Percentiles rank a stretch among this genome's conserved stretches.
These are phyloP conservation scores for Scleromitrula shiraiana DNA, from an alignment of 2,329 filamentous ascomycete genomes.

Conservation along the genomic window DNA sequence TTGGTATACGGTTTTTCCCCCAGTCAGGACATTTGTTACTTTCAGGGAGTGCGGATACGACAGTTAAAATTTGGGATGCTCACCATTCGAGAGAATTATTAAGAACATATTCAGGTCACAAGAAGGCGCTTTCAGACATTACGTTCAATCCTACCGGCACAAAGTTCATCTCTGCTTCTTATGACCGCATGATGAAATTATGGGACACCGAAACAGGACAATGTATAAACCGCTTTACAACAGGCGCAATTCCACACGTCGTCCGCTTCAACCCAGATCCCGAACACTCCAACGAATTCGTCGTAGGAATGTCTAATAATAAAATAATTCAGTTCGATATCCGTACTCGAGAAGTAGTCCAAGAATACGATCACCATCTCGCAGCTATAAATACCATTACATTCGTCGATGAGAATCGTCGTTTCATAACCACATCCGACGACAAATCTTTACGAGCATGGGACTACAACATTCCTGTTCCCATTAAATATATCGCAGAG, in stretches of 20 bases:
- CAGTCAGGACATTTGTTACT: constrained; percentile 79
- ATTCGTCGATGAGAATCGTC: constrained; percentile 87
- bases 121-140: constrained; percentile 81
- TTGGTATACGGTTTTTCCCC: constrained; percentile 84
- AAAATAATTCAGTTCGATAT: constrained; percentile 98
- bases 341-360: constrained; percentile 69
- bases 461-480: constrained; percentile 98
- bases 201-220: constrained; percentile 96
- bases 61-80: constrained; percentile 89
- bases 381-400: constrained; percentile 97
- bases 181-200: constrained; percentile 92
- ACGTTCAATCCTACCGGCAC: constrained; percentile 77
- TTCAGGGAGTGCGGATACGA: constrained; percentile 82
- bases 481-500: constrained; percentile 97
- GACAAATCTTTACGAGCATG: constrained; percentile 93
- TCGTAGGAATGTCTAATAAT: constrained; percentile 97
- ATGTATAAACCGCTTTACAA: constrained; percentile 82
- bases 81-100: constrained; percentile 85
- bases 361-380: constrained; percentile 97
- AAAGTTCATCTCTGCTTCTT: constrained; percentile 84
- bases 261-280: constrained; percentile 82
- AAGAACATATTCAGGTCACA: constrained; percentile 85
- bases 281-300: constrained; percentile 76
- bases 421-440: constrained; percentile 97
- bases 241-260: constrained; percentile 91